These are phyloP conservation scores for Harringtonia lauricola DNA, from an alignment of 2,329 filamentous ascomycete species.

Conservation along the genomic window DNA sequence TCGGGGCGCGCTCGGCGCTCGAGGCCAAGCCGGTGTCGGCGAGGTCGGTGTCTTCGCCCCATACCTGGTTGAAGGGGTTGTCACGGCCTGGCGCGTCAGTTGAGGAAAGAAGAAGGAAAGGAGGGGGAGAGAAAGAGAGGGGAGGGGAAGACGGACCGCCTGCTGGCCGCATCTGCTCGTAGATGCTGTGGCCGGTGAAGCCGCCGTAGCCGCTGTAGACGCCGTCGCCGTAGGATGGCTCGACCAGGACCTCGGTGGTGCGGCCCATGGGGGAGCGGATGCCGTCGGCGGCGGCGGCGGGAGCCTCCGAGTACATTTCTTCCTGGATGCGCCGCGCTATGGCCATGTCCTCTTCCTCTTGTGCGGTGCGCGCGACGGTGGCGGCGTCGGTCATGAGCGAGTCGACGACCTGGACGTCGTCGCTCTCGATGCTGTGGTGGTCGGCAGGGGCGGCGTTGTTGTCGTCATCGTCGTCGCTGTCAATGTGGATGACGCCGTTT, in stretches of 20 bases:
- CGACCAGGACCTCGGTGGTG: conserved; percentile 84
- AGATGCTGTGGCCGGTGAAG: conserved; percentile 47
- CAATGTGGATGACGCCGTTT: conserved; percentile 59
- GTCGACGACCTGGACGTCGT: conserved; percentile 28
- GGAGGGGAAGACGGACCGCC: conserved; percentile 2
- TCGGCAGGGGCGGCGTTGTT: conserved; percentile 28
- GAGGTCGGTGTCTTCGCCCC: conserved; percentile 18
- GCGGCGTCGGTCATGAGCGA: conserved; percentile 28
- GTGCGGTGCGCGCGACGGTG: conserved; percentile 33
- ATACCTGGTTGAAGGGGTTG: conserved; percentile 30
- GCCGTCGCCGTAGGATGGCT: conserved; percentile 42
- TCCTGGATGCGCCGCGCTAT: conserved; percentile 89
- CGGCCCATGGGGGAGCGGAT: conserved; percentile 85
- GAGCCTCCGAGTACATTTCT: conserved; percentile 59
- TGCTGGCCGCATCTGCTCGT: conserved; percentile 46
- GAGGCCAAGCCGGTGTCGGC: conserved; percentile 10
- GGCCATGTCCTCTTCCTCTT: conserved; percentile 80
- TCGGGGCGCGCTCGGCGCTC: background rate
- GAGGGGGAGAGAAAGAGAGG: background rate
- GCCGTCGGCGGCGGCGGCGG: conserved; percentile 30
- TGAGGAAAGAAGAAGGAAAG: background rate
- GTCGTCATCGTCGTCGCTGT: conserved; percentile 59
- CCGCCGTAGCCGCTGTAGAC: conserved; percentile 30
- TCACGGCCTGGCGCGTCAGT: background rate
- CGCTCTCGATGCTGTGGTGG: conserved; percentile 25